Evolutionary conservation across 1,284 basidiomycete species (phyloP), one percentile per base, ranked within the genome.

Genomic region (Bjerkandera adusta): DNA sequence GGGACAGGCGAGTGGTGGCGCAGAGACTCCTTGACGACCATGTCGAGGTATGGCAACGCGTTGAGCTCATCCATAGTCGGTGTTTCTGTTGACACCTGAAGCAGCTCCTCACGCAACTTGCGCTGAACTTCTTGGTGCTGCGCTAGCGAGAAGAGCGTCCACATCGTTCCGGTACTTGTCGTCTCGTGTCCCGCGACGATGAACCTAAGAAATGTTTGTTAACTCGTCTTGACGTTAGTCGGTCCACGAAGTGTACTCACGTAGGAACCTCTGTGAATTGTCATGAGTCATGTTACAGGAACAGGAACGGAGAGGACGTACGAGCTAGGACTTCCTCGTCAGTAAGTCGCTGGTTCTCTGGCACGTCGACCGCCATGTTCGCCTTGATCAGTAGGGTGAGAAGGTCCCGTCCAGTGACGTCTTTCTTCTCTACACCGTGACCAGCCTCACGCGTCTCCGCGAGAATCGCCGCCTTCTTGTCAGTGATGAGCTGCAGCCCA

Each of bases 121-220:
- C 57, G 63, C 61, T 94, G 91, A 0, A 81, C 67, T 0, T 72
- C 68, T 0, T 72, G 76, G 43, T 79, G 53, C 33, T 72, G 69
- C 0, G 80, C 65, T 3, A 94, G 76, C 1, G 78, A 75, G 60
- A 74, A 86, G 0, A 93, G 67, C 0, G 79, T 77, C 81, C 81
- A 85, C 1, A 73, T 72, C 0, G 73, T 71, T 3, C 57, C 59
- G 1, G 62, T 53, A 32, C 51, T 55, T 10, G 69, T 71, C 0
- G 91, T 92, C 61, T 92, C 89, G 62, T 92, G 85, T 5, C 90
- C 90, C 3, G 83, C 81, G 4, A 79, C 67, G 2, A 86, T 58
- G 63, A 83, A 82, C 0, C 58, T 60, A 25, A 5, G 13, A 13
- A 10, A 15, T 22, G 15, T 27, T 1, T 4, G n/a, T 10, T 34